These are phyloP conservation scores for Ceratocystis diversiconidia DNA, from an alignment of 2,329 filamentous ascomycete genomes.

Conservation along the genomic window DNA sequence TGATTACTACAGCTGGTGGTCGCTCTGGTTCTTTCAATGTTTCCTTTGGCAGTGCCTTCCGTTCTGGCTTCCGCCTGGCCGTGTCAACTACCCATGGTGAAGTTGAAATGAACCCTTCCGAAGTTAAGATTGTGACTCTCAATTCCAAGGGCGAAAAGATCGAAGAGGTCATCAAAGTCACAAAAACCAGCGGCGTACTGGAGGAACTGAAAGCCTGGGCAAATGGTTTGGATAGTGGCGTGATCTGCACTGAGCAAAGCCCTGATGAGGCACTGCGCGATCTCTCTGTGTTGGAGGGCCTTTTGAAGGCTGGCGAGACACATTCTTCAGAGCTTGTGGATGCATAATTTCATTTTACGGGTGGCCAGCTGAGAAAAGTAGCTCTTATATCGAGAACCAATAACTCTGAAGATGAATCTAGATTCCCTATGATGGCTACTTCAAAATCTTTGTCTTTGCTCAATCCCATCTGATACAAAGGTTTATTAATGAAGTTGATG, in stretches of 20 bases:
- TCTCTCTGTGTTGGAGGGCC: constrained; percentile 40
- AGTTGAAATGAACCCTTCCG: constrained; percentile 35
- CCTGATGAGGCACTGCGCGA: constrained; percentile 46
- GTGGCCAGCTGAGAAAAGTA: too few species aligned
- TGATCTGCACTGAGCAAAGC: constrained; percentile 36
- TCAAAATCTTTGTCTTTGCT: too few species aligned
- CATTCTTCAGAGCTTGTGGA: background rate
- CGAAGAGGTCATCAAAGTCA: constrained; percentile 17
- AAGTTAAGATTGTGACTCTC: constrained; percentile 28
- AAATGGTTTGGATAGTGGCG: constrained; percentile 34
- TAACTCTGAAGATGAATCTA: too few species aligned
- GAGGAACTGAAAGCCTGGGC: constrained; percentile 50
- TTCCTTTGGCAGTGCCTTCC: constrained; percentile 42
- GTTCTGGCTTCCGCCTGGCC: constrained; percentile 37
- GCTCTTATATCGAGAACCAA: too few species aligned
- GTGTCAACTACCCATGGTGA: constrained; percentile 44
- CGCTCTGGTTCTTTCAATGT: constrained; percentile 42
- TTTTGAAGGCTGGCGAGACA: constrained; percentile 18
- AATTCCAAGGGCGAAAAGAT: constrained; percentile 25
- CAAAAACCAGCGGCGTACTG: constrained; percentile 36
- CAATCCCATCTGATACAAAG: too few species aligned
- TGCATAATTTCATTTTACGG: background rate
- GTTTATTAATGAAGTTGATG: too few species aligned
- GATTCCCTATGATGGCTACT: too few species aligned
- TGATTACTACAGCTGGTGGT: constrained; percentile 39